Conservation (phyloP, 345 rosid species). For the Eucalyptus camaldulensis region DNA sequence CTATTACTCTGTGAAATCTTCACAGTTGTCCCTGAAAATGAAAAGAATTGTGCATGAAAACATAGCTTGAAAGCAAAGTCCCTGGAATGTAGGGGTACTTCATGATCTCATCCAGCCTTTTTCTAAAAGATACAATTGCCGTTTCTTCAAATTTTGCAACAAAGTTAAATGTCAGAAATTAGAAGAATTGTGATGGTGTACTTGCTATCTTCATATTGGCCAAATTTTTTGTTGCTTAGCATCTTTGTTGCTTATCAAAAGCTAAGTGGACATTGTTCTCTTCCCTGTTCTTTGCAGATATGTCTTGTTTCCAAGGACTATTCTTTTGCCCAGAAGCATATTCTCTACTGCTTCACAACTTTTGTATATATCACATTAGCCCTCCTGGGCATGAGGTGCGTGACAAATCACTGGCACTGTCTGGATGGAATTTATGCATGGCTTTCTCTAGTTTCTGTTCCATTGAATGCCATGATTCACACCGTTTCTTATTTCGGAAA, state of each 20-base stretch:
- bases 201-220: neutral
- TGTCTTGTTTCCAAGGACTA: slow-evolving; percentile 85
- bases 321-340: slow-evolving; percentile 85
- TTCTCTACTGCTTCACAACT: slow-evolving; percentile 87
- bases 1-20: neutral
- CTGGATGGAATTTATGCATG: neutral
- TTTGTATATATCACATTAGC: slow-evolving; percentile 91
- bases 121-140: neutral
- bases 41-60: neutral
- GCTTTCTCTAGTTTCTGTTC: neutral
- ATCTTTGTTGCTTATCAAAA: neutral
- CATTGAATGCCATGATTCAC: slow-evolving; percentile 13
- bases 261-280: neutral
- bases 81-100: neutral
- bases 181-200: neutral
- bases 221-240: neutral
- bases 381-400: slow-evolving; percentile 99
- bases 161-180: neutral
- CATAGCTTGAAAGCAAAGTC: neutral
- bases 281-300: slow-evolving; percentile 33
- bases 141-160: neutral
- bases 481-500: slow-evolving; percentile 36
- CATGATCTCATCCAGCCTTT: neutral
- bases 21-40: neutral
- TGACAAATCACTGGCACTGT: slow-evolving; percentile 6